Conservation (phyloP, 257 asterid species). For the Solanum tarijense region DNA sequence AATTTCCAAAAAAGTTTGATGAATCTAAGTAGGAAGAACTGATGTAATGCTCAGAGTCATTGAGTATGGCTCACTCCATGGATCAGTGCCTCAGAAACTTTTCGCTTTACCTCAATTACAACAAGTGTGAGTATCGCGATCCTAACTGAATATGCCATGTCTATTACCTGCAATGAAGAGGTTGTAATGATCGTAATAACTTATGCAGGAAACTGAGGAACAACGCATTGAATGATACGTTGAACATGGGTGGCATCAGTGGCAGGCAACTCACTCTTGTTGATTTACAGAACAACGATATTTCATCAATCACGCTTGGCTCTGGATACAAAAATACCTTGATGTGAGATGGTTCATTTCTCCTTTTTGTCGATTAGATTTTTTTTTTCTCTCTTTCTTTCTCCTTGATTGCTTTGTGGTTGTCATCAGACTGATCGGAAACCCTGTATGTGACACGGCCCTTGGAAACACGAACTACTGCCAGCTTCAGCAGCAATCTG, state of each 20-base stretch:
- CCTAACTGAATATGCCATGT: not conserved
- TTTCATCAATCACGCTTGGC: slow-evolving; percentile 70
- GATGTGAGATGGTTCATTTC: slow-evolving; percentile 36
- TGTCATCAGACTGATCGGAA: slow-evolving; percentile 68
- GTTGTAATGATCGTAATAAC: not conserved
- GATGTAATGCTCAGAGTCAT: slow-evolving; percentile 45
- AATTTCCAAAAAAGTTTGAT: not conserved
- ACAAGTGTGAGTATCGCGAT: slow-evolving; percentile 67
- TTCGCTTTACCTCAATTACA: slow-evolving; percentile 73
- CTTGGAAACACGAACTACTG: slow-evolving; percentile 71
- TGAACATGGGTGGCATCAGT: slow-evolving; percentile 57
- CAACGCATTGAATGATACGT: slow-evolving; percentile 61
- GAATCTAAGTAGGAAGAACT: slow-evolving; percentile 9
- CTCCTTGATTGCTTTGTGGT: not conserved
- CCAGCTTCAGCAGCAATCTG: slow-evolving; percentile 56
- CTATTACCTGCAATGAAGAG: not conserved
- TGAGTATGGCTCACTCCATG: slow-evolving; percentile 73
- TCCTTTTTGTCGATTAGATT: not conserved
- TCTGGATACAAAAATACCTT: slow-evolving; percentile 66
- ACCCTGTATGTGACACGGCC: slow-evolving; percentile 67
- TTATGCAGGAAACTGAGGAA: slow-evolving; percentile 67
- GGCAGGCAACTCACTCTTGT: slow-evolving; percentile 63
- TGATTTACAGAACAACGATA: slow-evolving; percentile 68
- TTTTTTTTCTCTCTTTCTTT: not conserved
- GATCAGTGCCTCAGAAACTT: slow-evolving; percentile 53